Evolutionary conservation across 192 early-diverging fungal genomes (phyloP), one percentile per base, ranked within the genome.

Genomic region (Backusella morwellensis): DNA sequence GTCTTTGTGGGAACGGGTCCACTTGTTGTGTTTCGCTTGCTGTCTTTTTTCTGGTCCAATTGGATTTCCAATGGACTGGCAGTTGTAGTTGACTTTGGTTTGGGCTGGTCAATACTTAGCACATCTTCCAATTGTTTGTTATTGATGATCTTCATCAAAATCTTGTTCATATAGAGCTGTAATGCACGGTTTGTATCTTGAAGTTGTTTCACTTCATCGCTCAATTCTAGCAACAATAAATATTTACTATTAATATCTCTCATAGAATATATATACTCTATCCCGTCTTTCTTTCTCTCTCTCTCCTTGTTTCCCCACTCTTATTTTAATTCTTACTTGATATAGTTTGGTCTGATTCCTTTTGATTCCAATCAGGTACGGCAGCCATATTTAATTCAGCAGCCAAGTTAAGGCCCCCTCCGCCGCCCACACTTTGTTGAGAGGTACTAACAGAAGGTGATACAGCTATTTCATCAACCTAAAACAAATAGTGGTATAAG

Each of bases 81-180:
- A 23, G 26, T 12, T 63, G 11, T 29, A 4, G 19, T n/a, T 1
- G 47, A 50, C 47, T 63, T 77, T 19, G 72, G 77, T 56, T 84
- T 80, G 14, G 82, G 82, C 14, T 75, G 75, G 52, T 85, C 84
- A 35, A 81, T 80, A 54, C 79, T 78, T 2, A 89, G 75, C n/a
- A 89, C 80, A 14, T 85, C 82, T 63, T 86, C 81, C 29, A 89
- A 56, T 5, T 81, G 78, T 34, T 85, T 88, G 76, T 86, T 88
- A 44, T 89, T 81, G 77, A 95, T 85, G 80, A 95, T 95, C 78
- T 90, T 90, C 66, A 86, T 83, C 36, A 95, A 82, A 68, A 95
- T 93, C 81, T 93, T 95, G 80, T 92, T 86, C 82, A 95, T 89
- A 75, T 95, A 95, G n/a, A 93, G 84, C 75, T 82, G 77, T 67